A percentile compares a stretch with the other conserved stretches of the same genome.
Conservation (phyloP, 495 filamentous ascomycete species). For the Lasiosphaeriaceae sp. region DNA sequence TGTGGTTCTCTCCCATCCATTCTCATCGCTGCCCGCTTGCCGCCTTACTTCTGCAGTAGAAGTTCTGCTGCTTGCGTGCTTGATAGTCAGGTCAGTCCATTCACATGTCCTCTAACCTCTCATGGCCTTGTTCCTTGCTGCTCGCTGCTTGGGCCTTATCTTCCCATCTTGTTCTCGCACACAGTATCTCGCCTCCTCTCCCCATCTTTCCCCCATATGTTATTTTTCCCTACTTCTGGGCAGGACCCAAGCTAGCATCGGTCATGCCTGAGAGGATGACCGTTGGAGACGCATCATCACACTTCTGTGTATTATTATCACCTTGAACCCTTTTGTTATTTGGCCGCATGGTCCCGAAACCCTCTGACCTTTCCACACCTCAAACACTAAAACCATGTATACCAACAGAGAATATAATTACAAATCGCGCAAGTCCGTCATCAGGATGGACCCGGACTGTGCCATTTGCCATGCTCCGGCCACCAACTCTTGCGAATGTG, state of each 20-base stretch:
- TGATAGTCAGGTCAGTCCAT: conserved; percentile 40
- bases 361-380: conserved; percentile 26
- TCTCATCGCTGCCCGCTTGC: conserved; percentile 7
- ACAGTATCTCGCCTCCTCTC: conserved; percentile 3
- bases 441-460: conserved; percentile 66
- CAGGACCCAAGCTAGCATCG: conserved; percentile 22
- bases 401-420: conserved; percentile 36
- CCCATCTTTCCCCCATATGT: background rate
- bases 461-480: conserved; percentile 66
- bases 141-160: conserved; percentile 23
- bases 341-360: conserved; percentile 21
- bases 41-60: conserved; percentile 5
- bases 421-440: conserved; percentile 44
- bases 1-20: conserved; percentile 1
- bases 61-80: conserved; percentile 20
- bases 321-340: conserved; percentile 14
- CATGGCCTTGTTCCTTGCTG: conserved; percentile 21
- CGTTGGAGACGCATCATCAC: conserved; percentile 25
- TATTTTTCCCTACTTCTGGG: conserved; percentile 20
- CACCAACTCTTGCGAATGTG: conserved; percentile 61
- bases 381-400: conserved; percentile 49
- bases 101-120: conserved; percentile 19
- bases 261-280: conserved; percentile 31
- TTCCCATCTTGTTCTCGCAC: conserved; percentile 6
- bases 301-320: conserved; percentile 26